A percentile compares a stretch with the other conserved stretches of the same genome.
These are phyloP conservation scores for Akanthomyces lecanii DNA, from an alignment of 2,329 filamentous ascomycete species.

Conservation along the genomic window DNA sequence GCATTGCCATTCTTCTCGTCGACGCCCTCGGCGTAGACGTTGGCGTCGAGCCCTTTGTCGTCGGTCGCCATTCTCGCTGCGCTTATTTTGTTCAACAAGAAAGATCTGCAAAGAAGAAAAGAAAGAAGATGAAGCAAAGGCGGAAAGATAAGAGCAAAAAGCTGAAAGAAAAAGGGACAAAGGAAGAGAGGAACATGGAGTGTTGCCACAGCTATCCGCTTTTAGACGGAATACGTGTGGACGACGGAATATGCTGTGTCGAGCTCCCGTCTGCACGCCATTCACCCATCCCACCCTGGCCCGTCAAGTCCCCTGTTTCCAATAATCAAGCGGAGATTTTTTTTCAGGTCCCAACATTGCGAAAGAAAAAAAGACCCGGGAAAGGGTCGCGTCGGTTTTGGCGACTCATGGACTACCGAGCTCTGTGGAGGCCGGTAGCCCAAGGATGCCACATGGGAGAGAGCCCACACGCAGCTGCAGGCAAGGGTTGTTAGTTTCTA, in stretches of 20 bases:
- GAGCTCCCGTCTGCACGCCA: not conserved
- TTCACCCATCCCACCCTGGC: too few relatives aligned
- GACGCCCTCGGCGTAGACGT: conserved; percentile 19
- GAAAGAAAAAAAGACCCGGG: not conserved
- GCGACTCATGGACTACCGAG: not conserved
- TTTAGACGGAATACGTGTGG: not conserved
- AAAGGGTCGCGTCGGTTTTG: not conserved
- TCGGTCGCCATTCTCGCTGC: not conserved
- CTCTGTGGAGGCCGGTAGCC: too few relatives aligned
- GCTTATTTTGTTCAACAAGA: too few relatives aligned
- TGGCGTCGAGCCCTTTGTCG: conserved; percentile 4
- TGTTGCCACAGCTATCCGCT: not conserved
- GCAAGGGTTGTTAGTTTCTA: not conserved
- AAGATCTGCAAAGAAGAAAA: not conserved
- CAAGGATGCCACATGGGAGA: not conserved
- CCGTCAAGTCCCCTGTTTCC: not conserved
- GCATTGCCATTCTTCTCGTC: conserved; percentile 27
- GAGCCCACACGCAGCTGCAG: not conserved
- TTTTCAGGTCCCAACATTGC: not conserved
- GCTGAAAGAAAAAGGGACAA: not conserved
- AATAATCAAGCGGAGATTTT: not conserved
- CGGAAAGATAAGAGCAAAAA: not conserved
- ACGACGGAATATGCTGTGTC: too few relatives aligned
- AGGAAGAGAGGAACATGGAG: not conserved
- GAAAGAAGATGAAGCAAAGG: not conserved